A percentile compares a stretch with the other conserved stretches of the same genome.
Conservation (phyloP, 257 asterid species). For the Nicotiana paniculata region DNA sequence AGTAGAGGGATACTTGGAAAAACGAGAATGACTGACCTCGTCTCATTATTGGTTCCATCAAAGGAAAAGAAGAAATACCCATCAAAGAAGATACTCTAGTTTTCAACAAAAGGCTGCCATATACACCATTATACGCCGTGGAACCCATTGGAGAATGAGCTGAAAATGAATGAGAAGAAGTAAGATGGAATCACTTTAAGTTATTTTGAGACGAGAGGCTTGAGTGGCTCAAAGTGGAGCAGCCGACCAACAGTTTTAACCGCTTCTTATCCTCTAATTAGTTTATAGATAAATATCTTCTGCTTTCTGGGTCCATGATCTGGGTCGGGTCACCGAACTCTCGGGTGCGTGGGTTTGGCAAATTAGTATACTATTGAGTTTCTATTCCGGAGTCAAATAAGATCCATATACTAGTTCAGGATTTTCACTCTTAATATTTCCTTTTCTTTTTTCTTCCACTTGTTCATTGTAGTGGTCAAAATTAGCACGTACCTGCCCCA, state of each 20-base stretch:
- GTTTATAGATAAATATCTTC: neutral
- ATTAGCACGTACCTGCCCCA: no score
- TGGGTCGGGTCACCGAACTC: neutral
- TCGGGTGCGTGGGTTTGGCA: neutral
- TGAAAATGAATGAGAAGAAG: neutral
- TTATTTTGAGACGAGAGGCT: neutral
- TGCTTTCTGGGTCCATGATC: neutral
- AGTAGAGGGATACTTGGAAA: neutral
- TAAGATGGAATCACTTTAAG: neutral
- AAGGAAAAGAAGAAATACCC: constrained; percentile 32
- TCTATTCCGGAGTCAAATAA: no score
- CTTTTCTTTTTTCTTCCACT: no score
- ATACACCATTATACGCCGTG: constrained; percentile 21
- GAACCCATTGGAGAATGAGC: constrained; percentile 29
- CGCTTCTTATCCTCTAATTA: neutral
- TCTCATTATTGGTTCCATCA: constrained; percentile 14
- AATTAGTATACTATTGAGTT: neutral
- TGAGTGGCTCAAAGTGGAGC: constrained; percentile 8
- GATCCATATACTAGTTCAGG: neutral
- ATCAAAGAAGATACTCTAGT: constrained; percentile 23
- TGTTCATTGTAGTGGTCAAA: no score
- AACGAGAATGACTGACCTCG: constrained; percentile 11
- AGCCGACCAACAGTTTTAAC: neutral
- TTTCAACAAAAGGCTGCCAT: constrained; percentile 25
- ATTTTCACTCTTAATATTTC: neutral